Conservation (phyloP, 2,329 filamentous ascomycete species). For the Alternaria sp. region DNA sequence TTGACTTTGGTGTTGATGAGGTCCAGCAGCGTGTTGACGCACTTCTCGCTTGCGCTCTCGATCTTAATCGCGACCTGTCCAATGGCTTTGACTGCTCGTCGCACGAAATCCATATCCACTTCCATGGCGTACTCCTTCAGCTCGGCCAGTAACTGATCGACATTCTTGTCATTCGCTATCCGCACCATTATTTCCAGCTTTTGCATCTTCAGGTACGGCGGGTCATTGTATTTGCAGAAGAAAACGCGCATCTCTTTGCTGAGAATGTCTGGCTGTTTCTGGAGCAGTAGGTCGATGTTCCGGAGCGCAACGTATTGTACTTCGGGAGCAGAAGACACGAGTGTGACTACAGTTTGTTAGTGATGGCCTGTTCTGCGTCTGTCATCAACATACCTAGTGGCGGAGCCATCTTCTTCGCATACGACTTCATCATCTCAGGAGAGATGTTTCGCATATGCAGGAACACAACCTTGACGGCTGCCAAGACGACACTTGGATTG, state of each 20-base stretch:
- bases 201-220: conserved; percentile 95
- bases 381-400: conserved; percentile 74
- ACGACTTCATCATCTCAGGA: conserved; percentile 79
- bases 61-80: conserved; percentile 99
- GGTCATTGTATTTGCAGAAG: conserved; percentile 99
- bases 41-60: conserved; percentile 91
- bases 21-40: conserved; percentile 91
- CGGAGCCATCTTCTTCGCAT: conserved; percentile 98
- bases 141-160: conserved; percentile 91
- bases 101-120: conserved; percentile 99
- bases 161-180: conserved; percentile 97
- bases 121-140: conserved; percentile 97
- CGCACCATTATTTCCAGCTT: conserved; percentile 99
- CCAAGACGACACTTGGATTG: conserved; percentile 94
- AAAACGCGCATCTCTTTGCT: conserved; percentile 98
- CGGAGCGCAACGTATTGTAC: conserved; percentile 96
- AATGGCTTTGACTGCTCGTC: conserved; percentile 92
- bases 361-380: conserved; percentile 13
- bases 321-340: conserved; percentile 94
- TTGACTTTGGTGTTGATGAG: conserved; percentile 98
- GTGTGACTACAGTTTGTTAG: conserved; percentile 72
- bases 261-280: conserved; percentile 94
- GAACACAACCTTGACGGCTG: conserved; percentile 98
- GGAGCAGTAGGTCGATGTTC: conserved; percentile 94
- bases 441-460: conserved; percentile 90